A percentile compares a stretch with the other conserved stretches of the same genome.
Evolutionary conservation across 2,329 filamentous ascomycete species (phyloP).

Genomic region (Diplodia mutila): DNA sequence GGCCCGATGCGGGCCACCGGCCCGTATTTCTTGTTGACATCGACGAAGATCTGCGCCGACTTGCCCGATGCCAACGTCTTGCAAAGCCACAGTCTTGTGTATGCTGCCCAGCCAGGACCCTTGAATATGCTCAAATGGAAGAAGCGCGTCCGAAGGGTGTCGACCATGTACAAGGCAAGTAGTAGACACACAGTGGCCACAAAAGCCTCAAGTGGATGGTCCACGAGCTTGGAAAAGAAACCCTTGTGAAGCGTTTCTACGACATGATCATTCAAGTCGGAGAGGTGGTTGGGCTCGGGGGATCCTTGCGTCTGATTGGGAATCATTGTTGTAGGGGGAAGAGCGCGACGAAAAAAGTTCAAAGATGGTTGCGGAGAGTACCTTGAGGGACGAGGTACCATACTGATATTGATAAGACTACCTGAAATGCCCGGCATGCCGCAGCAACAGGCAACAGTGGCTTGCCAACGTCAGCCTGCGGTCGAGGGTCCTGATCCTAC

Average conservation of each 20-base stretch:
- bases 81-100: neutral
- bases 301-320: neutral
- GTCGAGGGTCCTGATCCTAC: neutral
- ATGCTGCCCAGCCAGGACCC: neutral
- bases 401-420: neutral
- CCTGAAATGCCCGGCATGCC: neutral
- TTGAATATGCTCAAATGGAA: neutral
- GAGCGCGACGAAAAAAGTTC: neutral
- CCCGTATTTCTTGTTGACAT: conserved; percentile 30
- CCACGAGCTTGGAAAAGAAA: neutral
- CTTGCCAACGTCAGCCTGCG: neutral
- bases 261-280: neutral
- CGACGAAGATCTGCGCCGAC: conserved; percentile 1
- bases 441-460: neutral
- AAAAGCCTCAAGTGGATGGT: neutral
- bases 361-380: neutral
- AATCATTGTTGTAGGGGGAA: neutral
- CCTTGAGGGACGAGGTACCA: neutral
- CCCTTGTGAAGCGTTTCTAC: neutral
- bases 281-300: neutral
- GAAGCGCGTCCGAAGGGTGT: neutral
- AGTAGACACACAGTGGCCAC: neutral
- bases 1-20: conserved; percentile 52
- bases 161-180: neutral
- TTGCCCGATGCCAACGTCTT: neutral